Evolutionary conservation across 768 basidiomycete species (phyloP).

Genomic region (Amanita pseudoporphyria): DNA sequence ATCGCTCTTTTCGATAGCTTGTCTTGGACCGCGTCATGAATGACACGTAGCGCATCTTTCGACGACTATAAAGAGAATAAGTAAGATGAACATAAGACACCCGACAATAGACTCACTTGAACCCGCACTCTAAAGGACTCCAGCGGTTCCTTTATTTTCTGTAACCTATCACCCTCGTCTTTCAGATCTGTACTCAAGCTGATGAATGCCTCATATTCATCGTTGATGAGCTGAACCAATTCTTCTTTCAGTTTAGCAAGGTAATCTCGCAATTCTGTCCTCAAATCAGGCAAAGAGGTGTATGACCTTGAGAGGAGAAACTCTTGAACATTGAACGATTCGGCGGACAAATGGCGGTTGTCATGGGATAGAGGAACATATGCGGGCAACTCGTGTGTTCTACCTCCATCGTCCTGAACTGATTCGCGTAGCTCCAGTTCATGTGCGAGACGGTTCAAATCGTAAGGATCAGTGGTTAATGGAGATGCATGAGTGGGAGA

Average conservation of each 20-base stretch:
- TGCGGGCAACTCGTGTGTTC: constrained; percentile 45
- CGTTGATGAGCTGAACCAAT: constrained; percentile 91
- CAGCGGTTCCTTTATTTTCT: constrained; percentile 61
- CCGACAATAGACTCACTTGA: constrained; percentile 36
- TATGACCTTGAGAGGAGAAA: constrained; percentile 84
- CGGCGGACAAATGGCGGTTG: constrained; percentile 61
- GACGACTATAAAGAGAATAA: constrained; percentile 42
- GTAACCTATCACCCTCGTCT: constrained; percentile 71
- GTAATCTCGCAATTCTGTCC: constrained; percentile 82
- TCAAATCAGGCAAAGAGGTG: constrained; percentile 80
- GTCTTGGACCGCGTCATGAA: constrained; percentile 68
- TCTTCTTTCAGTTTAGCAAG: constrained; percentile 81
- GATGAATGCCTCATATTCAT: constrained; percentile 97
- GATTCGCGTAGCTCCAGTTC: constrained; percentile 54
- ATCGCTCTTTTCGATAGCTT: constrained; percentile 67
- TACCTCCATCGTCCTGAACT: constrained; percentile 13
- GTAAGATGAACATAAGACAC: not conserved
- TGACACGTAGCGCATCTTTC: constrained; percentile 47
- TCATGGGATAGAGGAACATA: constrained; percentile 70
- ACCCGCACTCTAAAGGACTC: constrained; percentile 53
- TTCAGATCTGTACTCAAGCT: constrained; percentile 88
- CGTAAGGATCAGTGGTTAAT: constrained; percentile 41
- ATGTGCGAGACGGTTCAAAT: constrained; percentile 64
- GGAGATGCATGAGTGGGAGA: constrained; percentile 4
- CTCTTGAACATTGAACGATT: constrained; percentile 70